Evolutionary conservation across 2,329 filamentous ascomycete species (phyloP).

Genomic region (Fusarium penzigii): DNA sequence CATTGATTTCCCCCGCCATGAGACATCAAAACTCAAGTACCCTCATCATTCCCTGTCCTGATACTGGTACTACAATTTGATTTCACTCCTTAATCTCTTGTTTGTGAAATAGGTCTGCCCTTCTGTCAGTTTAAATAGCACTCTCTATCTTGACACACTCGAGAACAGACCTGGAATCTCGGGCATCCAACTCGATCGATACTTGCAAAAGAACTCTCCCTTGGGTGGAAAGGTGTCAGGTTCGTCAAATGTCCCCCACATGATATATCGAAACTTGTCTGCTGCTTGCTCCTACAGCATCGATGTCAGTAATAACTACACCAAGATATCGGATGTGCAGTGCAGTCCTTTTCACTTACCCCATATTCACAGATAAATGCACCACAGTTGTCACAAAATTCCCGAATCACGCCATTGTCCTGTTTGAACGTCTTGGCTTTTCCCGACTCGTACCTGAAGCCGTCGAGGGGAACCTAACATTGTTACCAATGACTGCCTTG

Average conservation of each 20-base stretch:
- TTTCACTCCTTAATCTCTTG: constrained; percentile 13
- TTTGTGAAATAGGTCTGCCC: constrained; percentile 10
- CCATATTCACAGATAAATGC: constrained; percentile 22
- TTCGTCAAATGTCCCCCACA: constrained; percentile 51
- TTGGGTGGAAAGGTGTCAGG: constrained; percentile 50
- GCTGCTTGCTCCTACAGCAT: constrained; percentile 40
- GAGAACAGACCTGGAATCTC: constrained; percentile 15
- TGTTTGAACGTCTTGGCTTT: constrained; percentile 14
- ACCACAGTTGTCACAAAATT: constrained; percentile 18
- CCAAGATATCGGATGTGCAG: accelerated
- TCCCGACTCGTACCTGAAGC: constrained; percentile 10
- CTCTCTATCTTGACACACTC: accelerated
- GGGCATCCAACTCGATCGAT: constrained; percentile 45
- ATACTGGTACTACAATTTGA: neutral
- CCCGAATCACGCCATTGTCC: constrained; percentile 12
- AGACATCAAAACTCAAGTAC: no score
- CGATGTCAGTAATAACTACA: neutral
- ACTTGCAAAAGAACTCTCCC: constrained; percentile 56
- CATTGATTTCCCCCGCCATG: no score
- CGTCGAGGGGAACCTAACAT: constrained; percentile 2
- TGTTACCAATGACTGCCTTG: neutral
- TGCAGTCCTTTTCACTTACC: neutral
- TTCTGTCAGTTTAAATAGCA: neutral
- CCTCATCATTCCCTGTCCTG: no score
- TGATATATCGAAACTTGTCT: constrained; percentile 44